phyloP scores from a whole-genome alignment of 495 filamentous ascomycete genomes.

The Collariella sp. region DNA sequence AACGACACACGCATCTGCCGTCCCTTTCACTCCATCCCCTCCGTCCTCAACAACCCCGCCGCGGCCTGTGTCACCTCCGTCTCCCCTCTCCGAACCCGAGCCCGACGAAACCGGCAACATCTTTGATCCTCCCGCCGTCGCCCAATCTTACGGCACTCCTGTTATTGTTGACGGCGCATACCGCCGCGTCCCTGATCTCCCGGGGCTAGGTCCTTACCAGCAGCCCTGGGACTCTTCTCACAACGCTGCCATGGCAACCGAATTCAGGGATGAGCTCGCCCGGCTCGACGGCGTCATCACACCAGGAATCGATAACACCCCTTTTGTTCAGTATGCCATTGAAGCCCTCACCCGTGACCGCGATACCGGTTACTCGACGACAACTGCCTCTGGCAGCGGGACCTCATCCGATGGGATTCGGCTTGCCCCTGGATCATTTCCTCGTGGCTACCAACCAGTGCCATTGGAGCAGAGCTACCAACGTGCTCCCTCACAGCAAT shows the following conservation, averaged over 20 bases:
- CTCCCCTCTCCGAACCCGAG: conserved; percentile 27
- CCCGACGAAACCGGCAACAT: conserved; percentile 29
- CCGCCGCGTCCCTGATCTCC: conserved; percentile 18
- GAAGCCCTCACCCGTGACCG: conserved; percentile 36
- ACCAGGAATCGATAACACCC: conserved; percentile 41
- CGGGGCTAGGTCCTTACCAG: conserved; percentile 4
- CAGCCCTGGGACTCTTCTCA: conserved; percentile 23
- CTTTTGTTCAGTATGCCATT: conserved; percentile 41
- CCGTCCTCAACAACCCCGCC: conserved; percentile 6
- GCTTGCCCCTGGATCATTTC: conserved; percentile 4
- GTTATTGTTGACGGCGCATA: conserved; percentile 23
- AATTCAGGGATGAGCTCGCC: conserved; percentile 38
- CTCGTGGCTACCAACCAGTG: not conserved
- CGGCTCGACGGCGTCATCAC: conserved; percentile 38
- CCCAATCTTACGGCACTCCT: conserved; percentile 25
- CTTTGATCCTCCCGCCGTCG: conserved; percentile 22
- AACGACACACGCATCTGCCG: conserved; percentile 16
- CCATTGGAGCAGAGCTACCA: conserved; percentile 4
- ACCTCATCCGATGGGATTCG: not conserved
- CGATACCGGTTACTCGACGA: conserved; percentile 24
- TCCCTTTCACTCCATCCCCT: conserved; percentile 30
- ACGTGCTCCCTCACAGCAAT: not conserved
- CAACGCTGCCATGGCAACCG: conserved; percentile 26
- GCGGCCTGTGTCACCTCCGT: not conserved
- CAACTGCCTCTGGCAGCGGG: conserved; percentile 25